Percentiles rank a stretch among this genome's conserved stretches.
Conservation (phyloP, 805 yeast species). For the Pichia membranifaciens region DNA sequence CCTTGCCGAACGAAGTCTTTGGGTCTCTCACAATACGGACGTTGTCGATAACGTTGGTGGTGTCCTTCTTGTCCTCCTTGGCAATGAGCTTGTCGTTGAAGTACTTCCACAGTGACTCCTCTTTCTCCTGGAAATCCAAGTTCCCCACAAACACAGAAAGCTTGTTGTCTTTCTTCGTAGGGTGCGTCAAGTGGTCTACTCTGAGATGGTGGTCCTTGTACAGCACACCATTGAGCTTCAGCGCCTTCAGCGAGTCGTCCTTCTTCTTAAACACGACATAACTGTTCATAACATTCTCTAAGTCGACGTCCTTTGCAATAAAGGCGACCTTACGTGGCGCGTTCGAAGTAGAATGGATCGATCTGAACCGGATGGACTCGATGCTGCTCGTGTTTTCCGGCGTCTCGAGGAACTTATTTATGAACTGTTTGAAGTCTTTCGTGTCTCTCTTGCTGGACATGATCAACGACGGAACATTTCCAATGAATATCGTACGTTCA, state of each 20-base stretch:
- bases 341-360: conserved; percentile 81
- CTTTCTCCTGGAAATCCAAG: conserved; percentile 86
- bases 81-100: conserved; percentile 44
- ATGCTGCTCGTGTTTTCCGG: conserved; percentile 27
- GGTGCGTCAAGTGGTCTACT: conserved; percentile 91
- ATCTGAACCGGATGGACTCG: conserved; percentile 82
- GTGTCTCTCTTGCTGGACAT: conserved; percentile 56
- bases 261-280: conserved; percentile 72
- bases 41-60: conserved; percentile 51
- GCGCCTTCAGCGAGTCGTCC: conserved; percentile 40
- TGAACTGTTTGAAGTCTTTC: conserved; percentile 61
- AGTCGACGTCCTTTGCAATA: conserved; percentile 70
- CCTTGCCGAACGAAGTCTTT: conserved; percentile 93
- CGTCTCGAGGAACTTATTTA: conserved; percentile 32
- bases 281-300: conserved; percentile 78
- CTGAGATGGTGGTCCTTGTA: conserved; percentile 74
- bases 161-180: conserved; percentile 76
- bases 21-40: conserved; percentile 90
- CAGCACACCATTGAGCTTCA: conserved; percentile 55
- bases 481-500: conserved; percentile 79
- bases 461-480: conserved; percentile 66
- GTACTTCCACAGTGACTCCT: conserved; percentile 82
- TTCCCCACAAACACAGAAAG: conserved; percentile 90
- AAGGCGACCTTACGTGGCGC: conserved; percentile 91
- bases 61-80: conserved; percentile 40